Evolutionary conservation across 2,329 filamentous ascomycete species (phyloP).

Genomic region (Cytospora piceicola): DNA sequence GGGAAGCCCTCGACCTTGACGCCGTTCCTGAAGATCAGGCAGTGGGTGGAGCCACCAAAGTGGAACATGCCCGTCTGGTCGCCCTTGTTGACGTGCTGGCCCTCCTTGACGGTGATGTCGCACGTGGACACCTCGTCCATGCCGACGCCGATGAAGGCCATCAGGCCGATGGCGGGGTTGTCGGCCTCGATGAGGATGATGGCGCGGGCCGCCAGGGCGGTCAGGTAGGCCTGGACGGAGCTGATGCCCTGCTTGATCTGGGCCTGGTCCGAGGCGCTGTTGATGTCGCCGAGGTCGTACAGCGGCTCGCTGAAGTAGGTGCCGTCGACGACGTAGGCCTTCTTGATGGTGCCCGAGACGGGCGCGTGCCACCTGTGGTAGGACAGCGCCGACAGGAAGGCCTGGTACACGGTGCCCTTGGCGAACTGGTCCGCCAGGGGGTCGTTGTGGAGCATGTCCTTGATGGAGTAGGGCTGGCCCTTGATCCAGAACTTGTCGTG

Average conservation of each 20-base stretch:
- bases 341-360: slow-evolving; percentile 62
- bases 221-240: slow-evolving; percentile 67
- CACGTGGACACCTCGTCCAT: slow-evolving; percentile 79
- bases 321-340: slow-evolving; percentile 60
- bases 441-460: slow-evolving; percentile 66
- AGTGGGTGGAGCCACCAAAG: slow-evolving; percentile 74
- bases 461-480: slow-evolving; percentile 67
- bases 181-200: slow-evolving; percentile 53
- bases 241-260: slow-evolving; percentile 44
- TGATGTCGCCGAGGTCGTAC: slow-evolving; percentile 45
- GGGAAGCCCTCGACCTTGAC: slow-evolving; percentile 52
- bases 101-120: slow-evolving; percentile 70
- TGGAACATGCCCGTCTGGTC: slow-evolving; percentile 79
- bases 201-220: slow-evolving; percentile 68
- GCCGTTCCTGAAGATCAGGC: slow-evolving; percentile 65
- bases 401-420: slow-evolving; percentile 71
- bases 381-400: slow-evolving; percentile 67
- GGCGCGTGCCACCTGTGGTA: slow-evolving; percentile 77
- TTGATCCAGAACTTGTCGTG: slow-evolving; percentile 71
- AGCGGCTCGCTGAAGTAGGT: slow-evolving; percentile 69
- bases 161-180: slow-evolving; percentile 66
- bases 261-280: slow-evolving; percentile 32
- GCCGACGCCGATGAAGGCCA: slow-evolving; percentile 72
- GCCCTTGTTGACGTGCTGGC: slow-evolving; percentile 69
- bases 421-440: slow-evolving; percentile 57